Percentiles rank a stretch among this genome's conserved stretches.
Evolutionary conservation across 2,329 filamentous ascomycete genomes (phyloP).

Genomic region (Colletotrichum sp.): DNA sequence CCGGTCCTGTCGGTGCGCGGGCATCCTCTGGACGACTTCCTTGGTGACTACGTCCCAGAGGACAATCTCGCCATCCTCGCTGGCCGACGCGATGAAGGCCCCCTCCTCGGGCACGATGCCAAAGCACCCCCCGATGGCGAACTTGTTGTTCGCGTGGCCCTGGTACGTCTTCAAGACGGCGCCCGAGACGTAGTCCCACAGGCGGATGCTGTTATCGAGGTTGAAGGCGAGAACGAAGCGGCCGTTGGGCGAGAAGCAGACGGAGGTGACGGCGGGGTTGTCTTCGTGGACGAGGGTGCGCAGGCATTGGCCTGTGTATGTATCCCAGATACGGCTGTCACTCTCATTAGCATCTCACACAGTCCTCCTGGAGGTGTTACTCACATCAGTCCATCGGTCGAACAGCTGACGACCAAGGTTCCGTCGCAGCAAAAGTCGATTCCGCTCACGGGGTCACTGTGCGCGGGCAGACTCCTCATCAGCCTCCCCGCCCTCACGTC

Average conservation of each 20-base stretch:
- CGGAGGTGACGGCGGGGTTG: slow-evolving; percentile 86
- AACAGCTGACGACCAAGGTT: slow-evolving; percentile 89
- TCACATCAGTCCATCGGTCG: slow-evolving; percentile 86
- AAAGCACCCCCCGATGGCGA: slow-evolving; percentile 85
- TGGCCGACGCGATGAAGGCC: slow-evolving; percentile 79
- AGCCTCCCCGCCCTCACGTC: slow-evolving; percentile 86
- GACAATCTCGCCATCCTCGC: slow-evolving; percentile 84
- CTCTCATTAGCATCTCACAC: not conserved
- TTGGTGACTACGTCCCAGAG: slow-evolving; percentile 93
- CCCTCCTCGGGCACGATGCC: slow-evolving; percentile 52
- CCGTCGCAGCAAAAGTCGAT: slow-evolving; percentile 94
- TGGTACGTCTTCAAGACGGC: slow-evolving; percentile 97
- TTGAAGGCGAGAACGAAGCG: slow-evolving; percentile 92
- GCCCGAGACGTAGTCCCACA: slow-evolving; percentile 95
- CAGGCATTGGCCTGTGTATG: slow-evolving; percentile 90
- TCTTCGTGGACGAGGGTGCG: slow-evolving; percentile 96
- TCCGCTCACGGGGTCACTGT: slow-evolving; percentile 91
- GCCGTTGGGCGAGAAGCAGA: slow-evolving; percentile 93
- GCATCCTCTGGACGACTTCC: slow-evolving; percentile 73
- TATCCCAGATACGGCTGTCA: slow-evolving; percentile 87
- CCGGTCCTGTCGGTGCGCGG: slow-evolving; percentile 43
- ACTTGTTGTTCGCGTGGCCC: slow-evolving; percentile 84
- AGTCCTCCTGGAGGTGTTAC: slow-evolving; percentile 30
- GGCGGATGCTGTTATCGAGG: slow-evolving; percentile 84
- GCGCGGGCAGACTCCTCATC: slow-evolving; percentile 91